A percentile compares a stretch with the other conserved stretches of the same genome.
These are phyloP conservation scores for Pleoardoris graminearum DNA, from an alignment of 2,329 filamentous ascomycete genomes.

Conservation along the genomic window DNA sequence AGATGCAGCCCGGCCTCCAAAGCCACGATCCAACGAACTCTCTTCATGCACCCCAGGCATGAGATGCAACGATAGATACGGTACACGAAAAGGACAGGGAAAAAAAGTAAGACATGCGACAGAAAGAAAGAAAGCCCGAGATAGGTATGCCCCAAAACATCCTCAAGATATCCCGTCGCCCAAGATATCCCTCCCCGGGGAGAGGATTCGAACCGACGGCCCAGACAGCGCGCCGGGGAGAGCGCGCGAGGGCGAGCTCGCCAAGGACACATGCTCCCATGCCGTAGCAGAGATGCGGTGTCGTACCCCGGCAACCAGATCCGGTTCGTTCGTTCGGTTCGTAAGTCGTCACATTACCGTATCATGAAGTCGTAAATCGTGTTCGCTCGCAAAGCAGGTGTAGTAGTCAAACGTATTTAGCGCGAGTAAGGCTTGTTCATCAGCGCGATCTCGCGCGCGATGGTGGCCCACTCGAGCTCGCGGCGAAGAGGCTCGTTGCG, in stretches of 20 bases:
- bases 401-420: slow-evolving; percentile 47
- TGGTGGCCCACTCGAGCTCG: slow-evolving; percentile 88
- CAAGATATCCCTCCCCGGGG: neutral
- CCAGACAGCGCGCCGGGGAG: neutral
- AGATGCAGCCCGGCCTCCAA: slow-evolving; percentile 5
- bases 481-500: slow-evolving; percentile 62
- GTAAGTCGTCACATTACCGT: slow-evolving; percentile 15
- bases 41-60: slow-evolving; percentile 1
- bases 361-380: slow-evolving; percentile 23
- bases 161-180: no score
- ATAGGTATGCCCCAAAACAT: no score
- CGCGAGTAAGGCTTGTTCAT: slow-evolving; percentile 95
- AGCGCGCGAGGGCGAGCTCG: slow-evolving; percentile 8
- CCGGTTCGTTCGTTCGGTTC: slow-evolving; percentile 16
- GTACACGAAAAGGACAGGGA: slow-evolving; percentile 6
- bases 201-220: neutral
- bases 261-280: slow-evolving; percentile 6
- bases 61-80: slow-evolving; percentile 5
- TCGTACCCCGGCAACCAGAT: slow-evolving; percentile 14
- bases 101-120: neutral
- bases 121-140: neutral
- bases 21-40: neutral
- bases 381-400: neutral
- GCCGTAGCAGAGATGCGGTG: slow-evolving; percentile 6
- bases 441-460: slow-evolving; percentile 85